Conservation (phyloP, 768 basidiomycete species). For the Boletus coccyginus region DNA sequence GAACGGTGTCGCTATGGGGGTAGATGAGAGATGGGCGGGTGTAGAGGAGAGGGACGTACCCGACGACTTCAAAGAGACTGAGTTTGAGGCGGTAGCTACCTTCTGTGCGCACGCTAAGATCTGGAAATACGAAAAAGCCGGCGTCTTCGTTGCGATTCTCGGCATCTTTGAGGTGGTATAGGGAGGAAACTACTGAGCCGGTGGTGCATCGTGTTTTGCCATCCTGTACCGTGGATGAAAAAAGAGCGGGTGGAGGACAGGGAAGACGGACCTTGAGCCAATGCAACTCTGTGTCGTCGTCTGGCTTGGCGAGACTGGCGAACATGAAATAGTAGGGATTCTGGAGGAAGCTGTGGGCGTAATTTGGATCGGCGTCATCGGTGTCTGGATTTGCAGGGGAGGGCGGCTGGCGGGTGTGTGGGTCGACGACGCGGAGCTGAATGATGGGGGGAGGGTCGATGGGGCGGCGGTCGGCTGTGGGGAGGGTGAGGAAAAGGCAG, state of each 20-base stretch:
- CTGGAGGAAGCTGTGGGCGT: constrained; percentile 68
- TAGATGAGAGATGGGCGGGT: not conserved
- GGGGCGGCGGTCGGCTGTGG: constrained; percentile 87
- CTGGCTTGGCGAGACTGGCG: constrained; percentile 83
- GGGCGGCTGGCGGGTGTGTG: constrained; percentile 36
- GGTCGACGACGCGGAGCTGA: constrained; percentile 87
- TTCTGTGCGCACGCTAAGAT: constrained; percentile 88
- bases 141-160: constrained; percentile 66
- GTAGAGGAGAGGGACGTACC: constrained; percentile 48
- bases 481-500: constrained; percentile 1
- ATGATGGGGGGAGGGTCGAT: constrained; percentile 97
- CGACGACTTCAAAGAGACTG: constrained; percentile 86
- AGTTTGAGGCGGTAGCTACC: constrained; percentile 77
- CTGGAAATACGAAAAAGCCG: constrained; percentile 96
- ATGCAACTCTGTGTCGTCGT: constrained; percentile 86
- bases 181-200: constrained; percentile 82
- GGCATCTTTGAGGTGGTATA: constrained; percentile 86
- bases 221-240: constrained; percentile 47
- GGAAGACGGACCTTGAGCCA: constrained; percentile 61
- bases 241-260: not conserved
- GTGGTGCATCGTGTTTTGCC: constrained; percentile 91
- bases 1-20: constrained; percentile 66
- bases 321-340: constrained; percentile 98
- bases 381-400: constrained; percentile 28
- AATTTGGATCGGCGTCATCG: constrained; percentile 35